Conservation (phyloP, 2,329 filamentous ascomycete species). For the Zalaria obscura region DNA sequence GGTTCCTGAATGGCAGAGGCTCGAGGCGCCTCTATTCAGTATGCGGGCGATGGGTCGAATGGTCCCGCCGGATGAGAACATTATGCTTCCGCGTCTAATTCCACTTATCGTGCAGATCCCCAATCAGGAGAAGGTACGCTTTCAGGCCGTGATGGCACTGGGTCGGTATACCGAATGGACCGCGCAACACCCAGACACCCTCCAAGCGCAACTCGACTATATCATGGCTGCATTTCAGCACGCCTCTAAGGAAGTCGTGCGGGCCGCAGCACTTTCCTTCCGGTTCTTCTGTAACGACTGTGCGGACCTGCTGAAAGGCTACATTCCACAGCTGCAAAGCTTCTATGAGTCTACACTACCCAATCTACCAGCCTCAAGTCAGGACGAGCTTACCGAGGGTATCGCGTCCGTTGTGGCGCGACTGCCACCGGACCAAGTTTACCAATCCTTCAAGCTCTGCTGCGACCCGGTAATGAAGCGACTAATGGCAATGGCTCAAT, state of each 20-base stretch:
- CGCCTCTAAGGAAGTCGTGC: slow-evolving; percentile 75
- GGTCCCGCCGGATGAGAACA: slow-evolving; percentile 78
- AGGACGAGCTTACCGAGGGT: slow-evolving; percentile 93
- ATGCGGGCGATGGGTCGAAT: slow-evolving; percentile 94
- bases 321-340: slow-evolving; percentile 72
- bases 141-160: slow-evolving; percentile 95
- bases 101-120: slow-evolving; percentile 89
- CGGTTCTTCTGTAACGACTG: slow-evolving; percentile 97
- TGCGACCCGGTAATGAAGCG: slow-evolving; percentile 80
- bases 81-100: slow-evolving; percentile 82
- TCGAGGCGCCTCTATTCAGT: slow-evolving; percentile 89
- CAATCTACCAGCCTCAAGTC: slow-evolving; percentile 68
- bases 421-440: slow-evolving; percentile 67
- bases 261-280: slow-evolving; percentile 84
- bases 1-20: slow-evolving; percentile 89
- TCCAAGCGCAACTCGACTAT: slow-evolving; percentile 87
- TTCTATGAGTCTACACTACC: slow-evolving; percentile 89
- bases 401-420: slow-evolving; percentile 84
- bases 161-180: slow-evolving; percentile 98
- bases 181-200: slow-evolving; percentile 76
- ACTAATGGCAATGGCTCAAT: slow-evolving; percentile 75
- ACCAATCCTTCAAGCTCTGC: slow-evolving; percentile 78
- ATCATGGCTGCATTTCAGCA: slow-evolving; percentile 88
- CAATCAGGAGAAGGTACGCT: slow-evolving; percentile 92
- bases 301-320: slow-evolving; percentile 67